Conservation (phyloP, 495 filamentous ascomycete species). For the Aspergillus asperescens region DNA sequence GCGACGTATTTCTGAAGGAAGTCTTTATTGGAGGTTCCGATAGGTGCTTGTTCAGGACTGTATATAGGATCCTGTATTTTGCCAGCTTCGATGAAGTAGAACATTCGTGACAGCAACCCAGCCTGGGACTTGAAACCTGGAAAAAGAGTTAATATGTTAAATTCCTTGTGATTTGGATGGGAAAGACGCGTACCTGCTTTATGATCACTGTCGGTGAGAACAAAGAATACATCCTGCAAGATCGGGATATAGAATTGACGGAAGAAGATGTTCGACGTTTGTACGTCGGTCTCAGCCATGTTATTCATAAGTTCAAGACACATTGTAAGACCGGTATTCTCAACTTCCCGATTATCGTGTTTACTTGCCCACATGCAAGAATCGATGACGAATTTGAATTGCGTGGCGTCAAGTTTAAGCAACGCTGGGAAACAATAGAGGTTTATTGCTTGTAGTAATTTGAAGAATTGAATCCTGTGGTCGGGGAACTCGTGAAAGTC, state of each 20-base stretch:
- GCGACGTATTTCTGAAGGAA: constrained; percentile 84
- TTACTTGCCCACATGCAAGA: constrained; percentile 99
- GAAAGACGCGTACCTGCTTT: constrained; percentile 64
- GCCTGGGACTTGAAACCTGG: constrained; percentile 92
- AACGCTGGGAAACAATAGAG: constrained; percentile 92
- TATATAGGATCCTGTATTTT: constrained; percentile 93
- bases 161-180: neutral
- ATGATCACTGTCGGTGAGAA: constrained; percentile 94
- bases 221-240: constrained; percentile 97
- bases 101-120: constrained; percentile 88
- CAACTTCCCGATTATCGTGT: constrained; percentile 97
- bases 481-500: constrained; percentile 99
- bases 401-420: constrained; percentile 84
- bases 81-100: constrained; percentile 78
- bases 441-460: constrained; percentile 91
- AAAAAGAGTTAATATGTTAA: neutral
- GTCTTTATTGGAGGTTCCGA: constrained; percentile 81
- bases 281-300: constrained; percentile 83
- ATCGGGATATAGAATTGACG: constrained; percentile 93
- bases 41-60: constrained; percentile 67
- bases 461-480: constrained; percentile 97
- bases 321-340: constrained; percentile 97
- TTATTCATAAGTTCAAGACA: constrained; percentile 97
- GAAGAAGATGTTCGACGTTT: constrained; percentile 92
- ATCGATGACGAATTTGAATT: constrained; percentile 99